A percentile compares a stretch with the other conserved stretches of the same genome.
These are phyloP conservation scores for Sugiyamaella boreocaroliniensis DNA, from an alignment of 805 yeast species.

Conservation along the genomic window DNA sequence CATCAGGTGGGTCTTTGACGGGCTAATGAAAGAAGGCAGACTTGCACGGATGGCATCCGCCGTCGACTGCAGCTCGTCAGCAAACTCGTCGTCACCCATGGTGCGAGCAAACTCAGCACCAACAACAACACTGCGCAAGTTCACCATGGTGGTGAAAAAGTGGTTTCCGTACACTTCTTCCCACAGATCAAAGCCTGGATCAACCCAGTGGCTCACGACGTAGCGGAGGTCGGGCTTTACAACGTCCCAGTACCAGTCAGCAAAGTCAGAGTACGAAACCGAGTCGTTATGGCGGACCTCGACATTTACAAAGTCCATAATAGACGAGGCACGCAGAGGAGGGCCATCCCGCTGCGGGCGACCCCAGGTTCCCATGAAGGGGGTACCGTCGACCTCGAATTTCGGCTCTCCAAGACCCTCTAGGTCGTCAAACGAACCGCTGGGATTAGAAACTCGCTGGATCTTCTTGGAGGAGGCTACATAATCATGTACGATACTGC, in stretches of 20 bases:
- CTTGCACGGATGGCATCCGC: neutral
- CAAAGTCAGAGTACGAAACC: slow-evolving; percentile 25
- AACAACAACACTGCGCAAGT: slow-evolving; percentile 57
- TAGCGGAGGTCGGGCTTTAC: slow-evolving; percentile 67
- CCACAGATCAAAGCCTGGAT: slow-evolving; percentile 81
- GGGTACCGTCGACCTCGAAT: slow-evolving; percentile 56
- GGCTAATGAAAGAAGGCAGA: slow-evolving; percentile 15
- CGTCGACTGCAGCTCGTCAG: neutral
- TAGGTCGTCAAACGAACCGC: slow-evolving; percentile 46
- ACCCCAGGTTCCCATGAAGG: slow-evolving; percentile 74
- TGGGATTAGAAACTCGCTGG: slow-evolving; percentile 62
- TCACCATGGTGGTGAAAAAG: slow-evolving; percentile 72
- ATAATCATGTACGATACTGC: slow-evolving; percentile 47
- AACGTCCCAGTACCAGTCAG: slow-evolving; percentile 43
- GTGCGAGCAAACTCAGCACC: slow-evolving; percentile 40
- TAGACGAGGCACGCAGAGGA: slow-evolving; percentile 65
- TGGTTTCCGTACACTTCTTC: slow-evolving; percentile 76
- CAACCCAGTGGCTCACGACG: slow-evolving; percentile 53
- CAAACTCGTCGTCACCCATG: slow-evolving; percentile 22
- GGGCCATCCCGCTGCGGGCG: slow-evolving; percentile 97
- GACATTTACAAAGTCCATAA: slow-evolving; percentile 46
- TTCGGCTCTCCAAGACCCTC: slow-evolving; percentile 86
- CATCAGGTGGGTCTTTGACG: slow-evolving; percentile 46
- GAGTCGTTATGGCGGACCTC: slow-evolving; percentile 30
- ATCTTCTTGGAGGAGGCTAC: slow-evolving; percentile 50